Evolutionary conservation across 345 rosid genomes (phyloP).

Genomic region (Tarenaya hassleriana): DNA sequence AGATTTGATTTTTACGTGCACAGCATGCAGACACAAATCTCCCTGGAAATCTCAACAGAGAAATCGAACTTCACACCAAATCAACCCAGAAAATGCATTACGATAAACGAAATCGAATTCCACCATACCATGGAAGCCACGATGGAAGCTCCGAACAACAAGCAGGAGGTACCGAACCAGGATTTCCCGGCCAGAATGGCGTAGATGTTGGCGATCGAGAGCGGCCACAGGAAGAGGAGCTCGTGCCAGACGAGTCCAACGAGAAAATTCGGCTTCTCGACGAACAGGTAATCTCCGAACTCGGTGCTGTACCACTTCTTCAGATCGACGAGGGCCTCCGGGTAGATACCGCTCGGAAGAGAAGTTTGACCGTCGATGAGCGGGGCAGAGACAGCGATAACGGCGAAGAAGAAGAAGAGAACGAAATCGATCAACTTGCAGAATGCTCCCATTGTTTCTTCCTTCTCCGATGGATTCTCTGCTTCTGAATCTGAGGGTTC

Average conservation of each 20-base stretch:
- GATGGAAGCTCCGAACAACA: slow-evolving; percentile 61
- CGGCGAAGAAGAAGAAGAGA: slow-evolving; percentile 49
- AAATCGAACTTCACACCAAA: not conserved
- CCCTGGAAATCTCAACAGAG: not conserved
- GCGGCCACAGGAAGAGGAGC: slow-evolving; percentile 74
- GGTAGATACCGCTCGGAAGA: slow-evolving; percentile 43
- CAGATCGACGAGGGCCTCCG: slow-evolving; percentile 46
- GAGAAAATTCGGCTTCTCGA: slow-evolving; percentile 72
- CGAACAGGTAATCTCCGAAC: slow-evolving; percentile 54
- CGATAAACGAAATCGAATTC: slow-evolving; percentile 3
- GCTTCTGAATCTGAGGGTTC: slow-evolving; percentile 18
- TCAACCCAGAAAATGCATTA: not conserved
- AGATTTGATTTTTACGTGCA: too few relatives aligned
- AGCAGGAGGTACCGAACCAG: slow-evolving; percentile 69
- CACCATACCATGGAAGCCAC: slow-evolving; percentile 56
- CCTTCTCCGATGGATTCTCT: not conserved
- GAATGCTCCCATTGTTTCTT: slow-evolving; percentile 40
- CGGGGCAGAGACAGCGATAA: slow-evolving; percentile 51
- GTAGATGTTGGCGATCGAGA: slow-evolving; percentile 44
- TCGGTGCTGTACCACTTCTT: slow-evolving; percentile 35
- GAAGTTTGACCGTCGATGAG: slow-evolving; percentile 51
- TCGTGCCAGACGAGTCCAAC: slow-evolving; percentile 66
- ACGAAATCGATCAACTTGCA: slow-evolving; percentile 47
- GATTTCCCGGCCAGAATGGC: slow-evolving; percentile 50
- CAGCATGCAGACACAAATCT: not conserved